Evolutionary conservation across 139 green algal genomes (phyloP), one percentile per base, ranked within the genome.

Genomic region (Coccomyxa sp.): DNA sequence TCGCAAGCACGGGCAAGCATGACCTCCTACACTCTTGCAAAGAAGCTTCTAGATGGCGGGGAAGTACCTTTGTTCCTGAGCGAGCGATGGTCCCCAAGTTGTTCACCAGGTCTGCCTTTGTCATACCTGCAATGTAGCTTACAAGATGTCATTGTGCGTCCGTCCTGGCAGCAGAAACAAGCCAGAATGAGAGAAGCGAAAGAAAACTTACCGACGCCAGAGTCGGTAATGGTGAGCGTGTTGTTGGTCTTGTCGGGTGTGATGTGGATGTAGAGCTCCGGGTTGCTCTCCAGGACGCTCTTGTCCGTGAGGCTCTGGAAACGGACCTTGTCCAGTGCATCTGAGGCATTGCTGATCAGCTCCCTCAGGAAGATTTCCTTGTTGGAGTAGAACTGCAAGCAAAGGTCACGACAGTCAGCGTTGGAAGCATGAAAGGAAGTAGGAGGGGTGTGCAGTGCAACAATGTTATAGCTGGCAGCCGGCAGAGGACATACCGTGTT

Each of bases 71-170:
- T 82, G 97, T 99, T 77, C 97, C 97, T 22, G 95, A 99, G 74
- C 96, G 93, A 0, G 97, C 97, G 73, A 99, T 99, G 27, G 97
- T 99, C 64, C 97, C 97, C 83, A 99, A 88, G 89, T 99, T 99
- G 93, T 99, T 99, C 54, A 99, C 79, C 73, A 83, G 38, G 35
- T 83, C 79, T 36, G 79, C 79, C 79, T 83, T 83, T 58, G 79
- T 83, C 79, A 83, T 83, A 12, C 79, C 70, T 50, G 35, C 29
- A 72, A 39, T n/a, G n/a, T n/a, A n/a, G n/a, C n/a, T n/a, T n/a
- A n/a, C n/a, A n/a, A n/a, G n/a, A n/a, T n/a, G n/a, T n/a, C n/a
- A n/a, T n/a, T n/a, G n/a, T n/a, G n/a, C n/a, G n/a, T n/a, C n/a
- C n/a, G n/a, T n/a, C n/a, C n/a, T n/a, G n/a, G n/a, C n/a, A n/a